Evolutionary conservation across 345 rosid genomes (phyloP).

Genomic region (Cardamine occulta): DNA sequence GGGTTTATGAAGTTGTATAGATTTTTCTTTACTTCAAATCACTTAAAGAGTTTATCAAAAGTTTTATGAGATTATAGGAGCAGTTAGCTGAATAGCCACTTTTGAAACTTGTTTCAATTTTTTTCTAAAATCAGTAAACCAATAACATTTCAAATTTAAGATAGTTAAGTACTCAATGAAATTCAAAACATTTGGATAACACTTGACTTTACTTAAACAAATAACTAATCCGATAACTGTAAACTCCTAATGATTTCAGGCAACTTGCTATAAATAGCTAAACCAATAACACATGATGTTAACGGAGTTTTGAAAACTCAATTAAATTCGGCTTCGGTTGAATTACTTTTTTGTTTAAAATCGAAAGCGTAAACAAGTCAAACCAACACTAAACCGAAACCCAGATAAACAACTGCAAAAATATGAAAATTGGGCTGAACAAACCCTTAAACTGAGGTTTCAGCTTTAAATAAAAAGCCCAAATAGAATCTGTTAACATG

Average conservation of each 20-base stretch:
- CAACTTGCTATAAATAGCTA: background rate
- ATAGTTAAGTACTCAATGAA: background rate
- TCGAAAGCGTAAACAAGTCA: too few relatives aligned
- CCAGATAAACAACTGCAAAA: background rate
- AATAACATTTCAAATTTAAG: too few relatives aligned
- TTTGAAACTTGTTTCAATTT: background rate
- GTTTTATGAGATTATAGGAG: background rate
- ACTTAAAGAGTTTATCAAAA: background rate
- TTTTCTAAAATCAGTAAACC: background rate
- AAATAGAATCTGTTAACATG: background rate
- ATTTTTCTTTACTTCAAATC: too few relatives aligned
- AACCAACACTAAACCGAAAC: background rate
- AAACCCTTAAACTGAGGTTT: background rate
- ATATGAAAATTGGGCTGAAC: background rate
- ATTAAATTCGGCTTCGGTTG: too few relatives aligned
- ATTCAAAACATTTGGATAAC: too few relatives aligned
- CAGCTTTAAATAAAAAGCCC: background rate
- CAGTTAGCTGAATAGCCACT: background rate
- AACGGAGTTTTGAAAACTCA: too few relatives aligned
- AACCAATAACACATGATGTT: background rate
- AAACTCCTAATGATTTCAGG: too few relatives aligned
- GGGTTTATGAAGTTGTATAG: background rate
- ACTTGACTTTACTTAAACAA: too few relatives aligned
- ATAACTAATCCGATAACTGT: background rate
- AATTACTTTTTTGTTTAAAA: too few relatives aligned